phyloP scores from a whole-genome alignment of 768 basidiomycete species.

The Daedaleopsis sinensis region DNA sequence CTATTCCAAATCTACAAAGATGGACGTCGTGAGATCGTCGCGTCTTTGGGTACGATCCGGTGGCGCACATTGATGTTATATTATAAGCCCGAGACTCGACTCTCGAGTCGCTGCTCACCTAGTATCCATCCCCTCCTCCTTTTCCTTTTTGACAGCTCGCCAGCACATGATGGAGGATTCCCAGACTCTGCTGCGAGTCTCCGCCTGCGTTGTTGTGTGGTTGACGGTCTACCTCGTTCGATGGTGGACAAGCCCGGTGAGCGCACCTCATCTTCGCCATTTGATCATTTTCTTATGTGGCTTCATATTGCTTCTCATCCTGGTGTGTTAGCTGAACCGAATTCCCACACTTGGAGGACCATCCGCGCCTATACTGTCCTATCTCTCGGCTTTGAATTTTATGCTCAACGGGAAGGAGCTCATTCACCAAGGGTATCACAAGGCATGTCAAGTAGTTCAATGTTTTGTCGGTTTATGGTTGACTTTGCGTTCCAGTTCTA shows the following conservation, averaged over 20 bases:
- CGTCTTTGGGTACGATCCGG: too few species aligned
- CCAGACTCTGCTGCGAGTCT: too few species aligned
- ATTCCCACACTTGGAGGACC: constrained; percentile 41
- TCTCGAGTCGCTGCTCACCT: too few species aligned
- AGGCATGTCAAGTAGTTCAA: constrained; percentile 23
- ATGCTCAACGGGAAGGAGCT: constrained; percentile 35
- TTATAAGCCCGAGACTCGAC: too few species aligned
- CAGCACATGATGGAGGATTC: too few species aligned
- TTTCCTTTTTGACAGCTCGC: too few species aligned
- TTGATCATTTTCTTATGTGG: not conserved
- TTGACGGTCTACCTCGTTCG: not conserved
- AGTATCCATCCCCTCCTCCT: too few species aligned
- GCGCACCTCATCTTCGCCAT: not conserved
- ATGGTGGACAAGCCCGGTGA: not conserved
- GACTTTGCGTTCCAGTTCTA: constrained; percentile 13
- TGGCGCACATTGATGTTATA: too few species aligned
- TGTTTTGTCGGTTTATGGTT: not conserved
- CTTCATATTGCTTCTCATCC: not conserved
- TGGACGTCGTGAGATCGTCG: too few species aligned
- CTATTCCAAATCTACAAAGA: too few species aligned
- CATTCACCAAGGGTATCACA: constrained; percentile 40
- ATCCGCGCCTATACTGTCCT: constrained; percentile 38
- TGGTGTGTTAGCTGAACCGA: constrained; percentile 6
- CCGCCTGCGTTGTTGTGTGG: too few species aligned
- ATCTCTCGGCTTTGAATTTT: constrained; percentile 34